phyloP scores from a whole-genome alignment of 257 asterid genomes.

The Solanum sejunctum region DNA sequence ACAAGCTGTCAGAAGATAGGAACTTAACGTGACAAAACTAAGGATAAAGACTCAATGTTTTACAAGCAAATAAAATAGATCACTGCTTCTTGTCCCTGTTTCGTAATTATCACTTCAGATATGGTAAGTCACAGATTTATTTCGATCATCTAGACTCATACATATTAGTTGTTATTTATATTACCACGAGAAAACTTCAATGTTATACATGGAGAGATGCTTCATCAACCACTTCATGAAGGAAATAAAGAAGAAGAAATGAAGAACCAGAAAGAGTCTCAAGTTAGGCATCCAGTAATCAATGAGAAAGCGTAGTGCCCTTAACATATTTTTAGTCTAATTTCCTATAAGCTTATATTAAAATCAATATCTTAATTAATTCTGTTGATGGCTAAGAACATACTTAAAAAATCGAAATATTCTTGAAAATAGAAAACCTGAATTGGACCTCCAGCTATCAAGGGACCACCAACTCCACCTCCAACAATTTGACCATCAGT shows the following conservation, averaged over 20 bases:
- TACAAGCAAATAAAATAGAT: neutral
- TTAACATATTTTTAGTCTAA: neutral
- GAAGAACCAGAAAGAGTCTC: neutral
- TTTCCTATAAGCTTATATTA: neutral
- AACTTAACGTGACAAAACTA: neutral
- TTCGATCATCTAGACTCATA: neutral
- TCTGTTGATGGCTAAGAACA: neutral
- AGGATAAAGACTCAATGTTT: neutral
- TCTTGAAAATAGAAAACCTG: slow-evolving; percentile 20
- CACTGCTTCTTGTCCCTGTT: neutral
- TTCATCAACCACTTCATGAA: neutral
- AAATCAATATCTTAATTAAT: neutral
- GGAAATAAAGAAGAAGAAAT: neutral
- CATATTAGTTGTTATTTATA: neutral
- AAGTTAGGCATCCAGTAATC: neutral
- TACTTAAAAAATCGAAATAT: neutral
- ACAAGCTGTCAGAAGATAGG: neutral
- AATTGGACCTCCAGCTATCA: slow-evolving; percentile 49
- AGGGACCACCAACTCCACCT: slow-evolving; percentile 62
- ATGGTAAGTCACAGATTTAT: neutral
- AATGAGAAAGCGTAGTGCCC: neutral
- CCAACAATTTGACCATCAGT: slow-evolving; percentile 58
- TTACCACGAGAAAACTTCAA: neutral
- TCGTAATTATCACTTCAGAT: neutral
- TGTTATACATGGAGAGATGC: too few relatives aligned